Evolutionary conservation across 2,329 filamentous ascomycete genomes (phyloP), one percentile per base, ranked within the genome.

Genomic region (Botryotinia globosa): DNA sequence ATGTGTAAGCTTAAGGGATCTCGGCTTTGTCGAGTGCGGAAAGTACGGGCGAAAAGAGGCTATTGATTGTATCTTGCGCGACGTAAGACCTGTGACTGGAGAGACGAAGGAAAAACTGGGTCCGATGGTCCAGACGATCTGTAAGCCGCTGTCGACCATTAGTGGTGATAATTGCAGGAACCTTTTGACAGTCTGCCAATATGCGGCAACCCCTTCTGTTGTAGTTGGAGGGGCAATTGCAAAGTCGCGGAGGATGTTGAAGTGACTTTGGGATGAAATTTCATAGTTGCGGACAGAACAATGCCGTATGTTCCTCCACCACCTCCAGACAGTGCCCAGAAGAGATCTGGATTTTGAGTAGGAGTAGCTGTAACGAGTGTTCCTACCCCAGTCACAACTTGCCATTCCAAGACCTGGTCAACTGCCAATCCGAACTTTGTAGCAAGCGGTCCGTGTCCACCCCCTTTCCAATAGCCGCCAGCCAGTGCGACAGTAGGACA

Each of bases 321-420:
- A 0, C 89, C 88, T 3, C 88, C 88, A 56, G 83, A 82, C 0
- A 90, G 80, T 1, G 89, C 89, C 89, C 88, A 91, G 81, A 87
- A 91, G 1, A 91, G 81, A 67, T 90, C 88, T 0, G 82, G 71
- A 75, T 90, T 86, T 42, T 84, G 74, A 0, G 76, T 77, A 0
- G 81, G 82, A 1, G 82, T 85, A 0, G 87, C 87, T 1, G 79
- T 84, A 2, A 88, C 73, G 34, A 84, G 77, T 16, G 82, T 74
- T 4, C 88, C 87, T 14, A 78, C 78, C 0, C 83, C 85, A 6
- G 84, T 86, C 25, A 91, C 82, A 1, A 88, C 86, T 72, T 88
- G 83, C 73, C 82, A 86, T 75, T 86, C 83, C 4, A 91, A 81
- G 0, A 86, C 84, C 65, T 91, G 85, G 74, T 91, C 89, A 0